Conservation (phyloP, 1,284 basidiomycete species). For the Ustilago tritici region DNA sequence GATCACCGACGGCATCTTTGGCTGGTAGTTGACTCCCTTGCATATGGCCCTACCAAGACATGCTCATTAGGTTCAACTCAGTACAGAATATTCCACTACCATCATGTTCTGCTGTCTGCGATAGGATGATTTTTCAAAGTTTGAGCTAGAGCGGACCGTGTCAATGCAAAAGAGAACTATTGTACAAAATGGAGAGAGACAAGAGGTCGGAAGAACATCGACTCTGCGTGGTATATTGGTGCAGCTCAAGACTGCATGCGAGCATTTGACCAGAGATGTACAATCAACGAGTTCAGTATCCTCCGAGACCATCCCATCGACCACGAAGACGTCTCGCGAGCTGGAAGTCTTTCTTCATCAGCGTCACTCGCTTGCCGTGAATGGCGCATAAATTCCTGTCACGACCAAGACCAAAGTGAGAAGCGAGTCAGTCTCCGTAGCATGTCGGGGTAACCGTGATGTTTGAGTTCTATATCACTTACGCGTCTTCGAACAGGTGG, state of each 20-base stretch:
- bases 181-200: background rate
- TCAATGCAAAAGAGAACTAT: background rate
- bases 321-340: conserved; percentile 67
- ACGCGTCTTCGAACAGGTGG: conserved; percentile 69
- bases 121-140: background rate
- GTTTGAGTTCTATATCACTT: conserved; percentile 25
- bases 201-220: background rate
- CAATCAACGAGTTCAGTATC: conserved; percentile 24
- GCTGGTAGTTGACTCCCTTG: conserved; percentile 39
- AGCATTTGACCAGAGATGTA: background rate
- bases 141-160: background rate
- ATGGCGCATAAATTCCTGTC: conserved; percentile 67
- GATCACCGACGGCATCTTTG: conserved; percentile 62
- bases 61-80: no score
- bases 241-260: background rate
- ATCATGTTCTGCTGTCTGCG: background rate
- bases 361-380: conserved; percentile 66
- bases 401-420: background rate
- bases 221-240: conserved; percentile 1
- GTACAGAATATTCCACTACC: background rate
- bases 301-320: conserved; percentile 68
- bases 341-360: conserved; percentile 69
- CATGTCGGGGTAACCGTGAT: background rate
- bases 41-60: background rate
- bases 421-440: background rate